phyloP scores from a whole-genome alignment of 768 basidiomycete genomes.

The Tephrocybe rancida region DNA sequence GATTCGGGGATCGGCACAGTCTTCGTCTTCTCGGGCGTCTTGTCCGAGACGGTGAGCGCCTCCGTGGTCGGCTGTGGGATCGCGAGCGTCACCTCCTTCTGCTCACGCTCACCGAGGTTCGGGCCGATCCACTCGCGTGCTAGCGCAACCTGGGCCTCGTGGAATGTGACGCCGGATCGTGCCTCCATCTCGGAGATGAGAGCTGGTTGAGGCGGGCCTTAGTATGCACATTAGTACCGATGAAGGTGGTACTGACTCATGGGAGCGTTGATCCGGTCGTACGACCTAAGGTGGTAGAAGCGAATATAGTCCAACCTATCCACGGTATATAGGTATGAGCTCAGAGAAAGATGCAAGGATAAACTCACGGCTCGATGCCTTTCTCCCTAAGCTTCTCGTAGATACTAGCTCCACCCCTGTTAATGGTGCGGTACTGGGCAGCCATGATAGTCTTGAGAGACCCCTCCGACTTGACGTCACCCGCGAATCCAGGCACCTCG shows the following conservation, averaged over 20 bases:
- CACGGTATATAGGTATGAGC: not conserved
- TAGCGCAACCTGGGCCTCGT: slow-evolving; percentile 85
- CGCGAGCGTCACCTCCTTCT: slow-evolving; percentile 60
- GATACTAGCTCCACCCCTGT: slow-evolving; percentile 85
- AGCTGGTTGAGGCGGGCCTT: slow-evolving; percentile 8
- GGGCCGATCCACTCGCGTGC: slow-evolving; percentile 73
- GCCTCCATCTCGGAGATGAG: slow-evolving; percentile 74
- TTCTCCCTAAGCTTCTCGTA: slow-evolving; percentile 80
- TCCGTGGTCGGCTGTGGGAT: slow-evolving; percentile 52
- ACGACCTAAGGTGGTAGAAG: slow-evolving; percentile 91
- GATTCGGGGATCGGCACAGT: slow-evolving; percentile 69
- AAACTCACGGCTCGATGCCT: slow-evolving; percentile 75
- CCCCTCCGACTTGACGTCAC: slow-evolving; percentile 70
- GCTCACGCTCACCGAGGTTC: slow-evolving; percentile 38
- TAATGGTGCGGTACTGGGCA: slow-evolving; percentile 86
- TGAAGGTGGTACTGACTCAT: slow-evolving; percentile 39
- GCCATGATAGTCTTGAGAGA: slow-evolving; percentile 84
- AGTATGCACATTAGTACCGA: too few species aligned
- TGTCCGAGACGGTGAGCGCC: slow-evolving; percentile 52
- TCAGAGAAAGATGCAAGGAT: not conserved
- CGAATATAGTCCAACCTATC: slow-evolving; percentile 79
- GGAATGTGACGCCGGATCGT: slow-evolving; percentile 77
- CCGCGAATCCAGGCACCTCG: slow-evolving; percentile 88
- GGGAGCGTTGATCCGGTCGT: slow-evolving; percentile 89
- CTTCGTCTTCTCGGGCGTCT: slow-evolving; percentile 52